These are phyloP conservation scores for Lathyrus sativus DNA, from an alignment of 306 rosid genomes.

Conservation along the genomic window DNA sequence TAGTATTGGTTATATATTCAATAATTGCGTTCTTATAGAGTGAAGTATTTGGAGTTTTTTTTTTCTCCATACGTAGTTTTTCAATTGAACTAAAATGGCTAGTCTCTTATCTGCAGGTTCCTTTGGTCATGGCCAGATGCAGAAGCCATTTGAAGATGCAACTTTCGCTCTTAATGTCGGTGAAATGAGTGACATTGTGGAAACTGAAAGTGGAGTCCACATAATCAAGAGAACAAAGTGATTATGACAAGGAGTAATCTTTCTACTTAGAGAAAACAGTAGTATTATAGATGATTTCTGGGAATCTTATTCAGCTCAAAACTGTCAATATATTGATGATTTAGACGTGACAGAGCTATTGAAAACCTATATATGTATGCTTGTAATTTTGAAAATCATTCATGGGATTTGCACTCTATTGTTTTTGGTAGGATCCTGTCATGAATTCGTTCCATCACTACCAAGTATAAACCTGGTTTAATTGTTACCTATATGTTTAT, in stretches of 20 bases:
- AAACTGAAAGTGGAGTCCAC: constrained; percentile 96
- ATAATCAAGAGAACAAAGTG: constrained; percentile 79
- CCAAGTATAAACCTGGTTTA: background rate
- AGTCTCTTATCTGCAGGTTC: constrained; percentile 62
- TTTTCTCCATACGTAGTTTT: background rate
- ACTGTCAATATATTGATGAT: constrained; percentile 38
- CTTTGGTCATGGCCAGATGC: constrained; percentile 98
- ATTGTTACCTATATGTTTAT: background rate
- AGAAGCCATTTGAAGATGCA: constrained; percentile 94
- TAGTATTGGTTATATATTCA: background rate
- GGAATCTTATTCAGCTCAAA: constrained; percentile 36
- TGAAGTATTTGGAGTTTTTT: background rate
- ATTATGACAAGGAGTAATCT: constrained; percentile 32
- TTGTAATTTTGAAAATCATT: constrained; percentile 45
- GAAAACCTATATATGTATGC: constrained; percentile 40
- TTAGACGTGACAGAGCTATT: constrained; percentile 40
- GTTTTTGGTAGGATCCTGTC: constrained; percentile 3
- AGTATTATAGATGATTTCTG: constrained; percentile 35
- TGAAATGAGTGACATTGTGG: constrained; percentile 85
- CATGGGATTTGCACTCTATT: constrained; percentile 33
- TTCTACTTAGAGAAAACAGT: constrained; percentile 35
- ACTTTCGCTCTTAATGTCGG: constrained; percentile 79
- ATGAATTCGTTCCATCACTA: background rate
- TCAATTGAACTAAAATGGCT: background rate
- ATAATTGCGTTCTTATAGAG: constrained; percentile 4